Evolutionary conservation across 371 early-diverging fungal genomes (phyloP).

Genomic region (Sporodiniella umbellata): DNA sequence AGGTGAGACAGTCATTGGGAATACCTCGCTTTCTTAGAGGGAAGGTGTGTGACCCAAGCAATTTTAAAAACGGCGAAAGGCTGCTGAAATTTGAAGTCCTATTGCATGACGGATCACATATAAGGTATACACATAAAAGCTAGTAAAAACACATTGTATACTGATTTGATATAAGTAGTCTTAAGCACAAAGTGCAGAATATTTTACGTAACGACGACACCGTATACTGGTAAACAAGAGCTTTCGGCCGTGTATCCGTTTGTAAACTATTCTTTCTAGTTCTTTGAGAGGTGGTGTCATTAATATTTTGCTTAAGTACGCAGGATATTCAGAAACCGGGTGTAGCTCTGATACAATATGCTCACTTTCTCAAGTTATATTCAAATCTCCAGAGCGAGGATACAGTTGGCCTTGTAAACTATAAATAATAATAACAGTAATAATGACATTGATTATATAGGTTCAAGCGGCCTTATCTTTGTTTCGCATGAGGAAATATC

Average conservation of each 20-base stretch:
- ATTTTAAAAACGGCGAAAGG: background rate
- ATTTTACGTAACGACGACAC: constrained; percentile 17
- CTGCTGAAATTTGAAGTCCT: constrained; percentile 11
- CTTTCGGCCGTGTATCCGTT: background rate
- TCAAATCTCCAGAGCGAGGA: constrained; percentile 21
- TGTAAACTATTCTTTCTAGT: constrained; percentile 1
- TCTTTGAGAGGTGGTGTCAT: constrained; percentile 21
- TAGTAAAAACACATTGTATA: constrained; percentile 2
- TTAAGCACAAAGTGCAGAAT: constrained; percentile 9
- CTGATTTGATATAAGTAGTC: constrained; percentile 1
- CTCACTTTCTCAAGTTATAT: constrained; percentile 12
- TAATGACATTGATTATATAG: constrained; percentile 3
- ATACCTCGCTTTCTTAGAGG: background rate
- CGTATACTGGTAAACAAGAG: constrained; percentile 20
- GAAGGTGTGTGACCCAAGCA: background rate
- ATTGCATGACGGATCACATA: constrained; percentile 14
- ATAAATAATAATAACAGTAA: background rate
- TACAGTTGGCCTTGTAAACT: constrained; percentile 1
- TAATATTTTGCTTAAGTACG: constrained; percentile 18
- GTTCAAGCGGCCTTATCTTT: constrained; percentile 23
- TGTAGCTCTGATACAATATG: constrained; percentile 14
- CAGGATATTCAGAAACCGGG: constrained; percentile 14
- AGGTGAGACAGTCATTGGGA: background rate
- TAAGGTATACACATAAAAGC: constrained; percentile 4
- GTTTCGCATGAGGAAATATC: constrained; percentile 17